Base-by-base conservation (phyloP, 1,139 yeast species). In the Candida mesenterica region DNA sequence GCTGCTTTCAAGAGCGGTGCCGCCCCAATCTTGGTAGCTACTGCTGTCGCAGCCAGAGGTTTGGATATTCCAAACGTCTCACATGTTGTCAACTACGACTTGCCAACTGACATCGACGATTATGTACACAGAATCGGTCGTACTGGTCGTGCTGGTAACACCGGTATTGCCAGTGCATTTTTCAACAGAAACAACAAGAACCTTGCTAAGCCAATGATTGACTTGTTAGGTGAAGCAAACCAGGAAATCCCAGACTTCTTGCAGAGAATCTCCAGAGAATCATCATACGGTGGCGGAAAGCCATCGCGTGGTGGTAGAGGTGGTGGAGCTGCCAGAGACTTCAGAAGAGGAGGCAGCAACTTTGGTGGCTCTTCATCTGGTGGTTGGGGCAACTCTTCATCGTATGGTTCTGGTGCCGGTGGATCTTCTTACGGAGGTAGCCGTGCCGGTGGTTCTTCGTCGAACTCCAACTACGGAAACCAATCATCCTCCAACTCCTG, bases 71-170 rank as follows among this genome's bases (percentile, higher is more conserved):
- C 98, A 62, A 92, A 92, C 62, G 98, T 92, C 53, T 84, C 95
- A 31, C 97, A 90, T 62, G 98, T 92, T 58, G 85, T 92, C 68
- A 92, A 92, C 77, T 92, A 83, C 62, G 98, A 92, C 62, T 77
- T 92, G 64, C 98, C 98, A 60, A 75, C 87, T 60, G 97, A 92
- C 66, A 86, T 90, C 58, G 98, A 92, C 66, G 98, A 92, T 68
- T 92, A 92, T 62, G 98, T 92, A 46, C 98, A 92, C 74, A 87
- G 98, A 76, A 92, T 92, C 61, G 98, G 98, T 77, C 94, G 98
- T 83, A 92, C 98, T 57, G 98, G 98, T 69, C 95, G 98, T 82
- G 98, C 98, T 57, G 98, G 98, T 77, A 92, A 92, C 73, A 82
- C 85, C 48, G 98, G 98, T 84, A 76, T 86, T 56, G 97, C 98